Conservation (phyloP, 1,139 yeast species). For the Suhomyces guaymorum region DNA sequence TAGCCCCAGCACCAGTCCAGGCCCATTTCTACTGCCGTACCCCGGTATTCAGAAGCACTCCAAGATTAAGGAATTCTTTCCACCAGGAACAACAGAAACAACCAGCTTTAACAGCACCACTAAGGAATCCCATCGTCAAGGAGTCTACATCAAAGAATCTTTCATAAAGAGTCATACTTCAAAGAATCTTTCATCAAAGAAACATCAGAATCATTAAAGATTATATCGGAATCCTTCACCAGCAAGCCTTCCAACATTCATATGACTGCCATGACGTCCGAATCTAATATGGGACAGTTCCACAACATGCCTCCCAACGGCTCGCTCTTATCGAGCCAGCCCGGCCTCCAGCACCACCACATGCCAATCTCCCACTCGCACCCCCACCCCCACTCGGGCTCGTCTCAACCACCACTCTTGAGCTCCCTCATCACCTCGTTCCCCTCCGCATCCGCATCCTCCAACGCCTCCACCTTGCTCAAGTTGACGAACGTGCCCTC, state of each 20-base stretch:
- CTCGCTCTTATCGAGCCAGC: conserved; percentile 8
- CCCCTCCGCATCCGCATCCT: conserved; percentile 12
- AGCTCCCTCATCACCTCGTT: conserved; percentile 12
- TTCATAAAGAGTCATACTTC: too few species aligned
- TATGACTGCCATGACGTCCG: conserved; percentile 24
- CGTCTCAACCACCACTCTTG: conserved; percentile 12
- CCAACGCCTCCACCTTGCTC: conserved; percentile 22
- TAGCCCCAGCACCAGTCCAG: too few species aligned
- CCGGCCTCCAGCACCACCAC: conserved; percentile 11
- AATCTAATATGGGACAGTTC: conserved; percentile 21
- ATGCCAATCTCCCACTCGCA: conserved; percentile 10
- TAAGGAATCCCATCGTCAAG: too few species aligned
- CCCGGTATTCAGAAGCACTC: too few species aligned
- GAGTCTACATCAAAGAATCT: too few species aligned
- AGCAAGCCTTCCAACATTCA: conserved; percentile 1
- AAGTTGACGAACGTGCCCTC: conserved; percentile 64
- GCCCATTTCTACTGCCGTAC: too few species aligned
- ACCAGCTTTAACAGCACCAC: not conserved
- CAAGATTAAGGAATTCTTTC: too few species aligned
- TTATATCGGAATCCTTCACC: not conserved
- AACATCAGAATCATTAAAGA: too few species aligned
- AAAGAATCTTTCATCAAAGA: too few species aligned
- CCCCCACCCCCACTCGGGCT: conserved; percentile 11
- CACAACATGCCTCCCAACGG: conserved; percentile 16
- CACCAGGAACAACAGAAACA: too few species aligned